Evolutionary conservation across 2,329 filamentous ascomycete species (phyloP).

Genomic region (Ophiostoma pallidulum): DNA sequence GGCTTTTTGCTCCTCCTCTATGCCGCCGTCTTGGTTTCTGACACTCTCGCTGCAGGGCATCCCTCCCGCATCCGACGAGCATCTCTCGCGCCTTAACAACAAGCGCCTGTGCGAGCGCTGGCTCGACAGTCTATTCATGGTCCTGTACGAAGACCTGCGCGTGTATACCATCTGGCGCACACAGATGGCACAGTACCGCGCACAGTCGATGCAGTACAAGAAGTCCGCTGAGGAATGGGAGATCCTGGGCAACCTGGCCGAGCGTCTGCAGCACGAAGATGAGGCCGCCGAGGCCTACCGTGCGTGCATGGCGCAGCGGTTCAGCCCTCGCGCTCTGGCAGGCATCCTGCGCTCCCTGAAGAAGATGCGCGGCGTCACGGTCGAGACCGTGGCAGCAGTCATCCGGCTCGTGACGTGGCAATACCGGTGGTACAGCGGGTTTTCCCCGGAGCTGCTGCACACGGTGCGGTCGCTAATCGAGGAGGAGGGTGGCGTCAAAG

Average conservation of each 20-base stretch:
- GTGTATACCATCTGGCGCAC: slow-evolving; percentile 99
- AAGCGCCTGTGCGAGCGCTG: slow-evolving; percentile 95
- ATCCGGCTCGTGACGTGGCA: slow-evolving; percentile 95
- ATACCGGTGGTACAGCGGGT: slow-evolving; percentile 99
- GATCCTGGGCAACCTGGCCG: slow-evolving; percentile 85
- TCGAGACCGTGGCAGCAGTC: slow-evolving; percentile 73
- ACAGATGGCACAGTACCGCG: slow-evolving; percentile 90
- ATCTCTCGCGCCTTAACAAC: slow-evolving; percentile 87
- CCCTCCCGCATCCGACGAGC: slow-evolving; percentile 47
- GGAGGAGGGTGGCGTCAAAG: slow-evolving; percentile 94
- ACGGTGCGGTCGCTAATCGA: slow-evolving; percentile 89
- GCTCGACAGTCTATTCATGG: slow-evolving; percentile 99
- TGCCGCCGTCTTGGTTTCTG: background rate
- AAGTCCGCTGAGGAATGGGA: slow-evolving; percentile 98
- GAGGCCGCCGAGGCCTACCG: slow-evolving; percentile 92
- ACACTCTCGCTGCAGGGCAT: slow-evolving; percentile 37
- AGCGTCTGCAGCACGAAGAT: slow-evolving; percentile 82
- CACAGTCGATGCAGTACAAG: slow-evolving; percentile 90
- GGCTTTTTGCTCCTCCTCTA: no score
- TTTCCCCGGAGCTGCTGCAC: slow-evolving; percentile 82
- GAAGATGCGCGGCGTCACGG: slow-evolving; percentile 25
- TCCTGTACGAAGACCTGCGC: slow-evolving; percentile 91
- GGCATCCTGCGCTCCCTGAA: slow-evolving; percentile 77
- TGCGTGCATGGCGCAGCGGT: slow-evolving; percentile 75
- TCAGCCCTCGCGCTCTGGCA: slow-evolving; percentile 84